Evolutionary conservation across 176 grass and related monocot genomes (phyloP), one percentile per base, ranked within the genome.

Genomic region (Oryza brachyantha): DNA sequence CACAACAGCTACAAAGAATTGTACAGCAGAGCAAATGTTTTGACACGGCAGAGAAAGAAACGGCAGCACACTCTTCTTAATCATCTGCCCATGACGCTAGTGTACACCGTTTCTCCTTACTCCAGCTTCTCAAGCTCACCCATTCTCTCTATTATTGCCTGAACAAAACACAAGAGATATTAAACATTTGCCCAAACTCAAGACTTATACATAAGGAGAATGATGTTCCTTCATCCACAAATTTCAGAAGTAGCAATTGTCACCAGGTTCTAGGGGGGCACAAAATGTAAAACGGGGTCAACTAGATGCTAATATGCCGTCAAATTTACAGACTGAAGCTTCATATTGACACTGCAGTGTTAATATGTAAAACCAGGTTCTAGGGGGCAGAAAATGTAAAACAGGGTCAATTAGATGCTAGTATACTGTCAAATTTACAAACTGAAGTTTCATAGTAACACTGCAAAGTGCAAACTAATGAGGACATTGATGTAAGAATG

Each of bases 81-180:
- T 64, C 72, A 14, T 45, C 67, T 58, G 52, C 8, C 5, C 14
- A 32, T 17, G 21, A 64, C 9, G 17, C 48, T 75, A 46, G 34
- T 16, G 27, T 82, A 63, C 69, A 83, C 8, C 26, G 1, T 29
- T 73, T 73, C 68, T 84, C 61, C 70, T 89, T 70, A 89, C 37
- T 89, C 86, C 42, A 89, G 71, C 82, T 89, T 89, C 77, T 89
- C 86, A 63, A 89, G 81, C 58, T 89, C 87, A 14, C 87, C 87
- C 87, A 89, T 89, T 74, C 87, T 84, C 72, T 89, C 87, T 84
- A 89, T 89, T 35, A 89, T 89, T 63, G 87, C 87, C 87, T 89
- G 71, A 70, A 88, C 10, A 75, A 76, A 63, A 71, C 38, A 39
- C n/a, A 66, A 76, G 29, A 26, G n/a, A 43, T 28, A 32, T 42